phyloP scores from a whole-genome alignment of 129 eudicot species.

The Centella asiatica region DNA sequence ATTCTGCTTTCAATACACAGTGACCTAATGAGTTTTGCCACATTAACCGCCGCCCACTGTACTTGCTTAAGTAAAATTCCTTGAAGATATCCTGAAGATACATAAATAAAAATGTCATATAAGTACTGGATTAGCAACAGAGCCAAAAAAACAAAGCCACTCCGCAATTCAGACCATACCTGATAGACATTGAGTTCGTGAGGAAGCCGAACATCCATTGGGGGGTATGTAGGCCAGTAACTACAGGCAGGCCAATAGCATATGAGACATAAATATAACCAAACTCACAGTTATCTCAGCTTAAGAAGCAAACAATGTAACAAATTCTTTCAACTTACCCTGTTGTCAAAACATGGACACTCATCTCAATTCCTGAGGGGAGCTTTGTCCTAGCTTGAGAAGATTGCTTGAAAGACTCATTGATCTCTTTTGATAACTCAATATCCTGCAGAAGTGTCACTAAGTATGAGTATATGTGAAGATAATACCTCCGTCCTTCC shows the following conservation, averaged over 20 bases:
- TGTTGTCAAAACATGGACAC: conserved; percentile 88
- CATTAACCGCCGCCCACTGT: conserved; percentile 89
- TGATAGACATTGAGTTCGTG: conserved; percentile 90
- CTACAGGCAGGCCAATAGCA: conserved; percentile 32
- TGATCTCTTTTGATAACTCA: conserved; percentile 82
- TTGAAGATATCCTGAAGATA: conserved; percentile 70
- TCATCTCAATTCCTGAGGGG: conserved; percentile 88
- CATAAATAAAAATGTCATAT: conserved; percentile 5
- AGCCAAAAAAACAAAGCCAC: not conserved
- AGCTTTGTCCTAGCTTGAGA: conserved; percentile 91
- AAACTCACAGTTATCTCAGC: not conserved
- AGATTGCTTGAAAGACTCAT: conserved; percentile 87
- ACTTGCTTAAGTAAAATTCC: conserved; percentile 85
- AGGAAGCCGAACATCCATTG: conserved; percentile 91
- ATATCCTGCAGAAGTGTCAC: conserved; percentile 46
- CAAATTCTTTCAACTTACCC: conserved; percentile 39
- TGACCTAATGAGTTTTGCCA: conserved; percentile 97
- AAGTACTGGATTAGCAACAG: not conserved
- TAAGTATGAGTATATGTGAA: conserved; percentile 1
- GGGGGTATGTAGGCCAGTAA: conserved; percentile 94
- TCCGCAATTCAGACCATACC: conserved; percentile 33
- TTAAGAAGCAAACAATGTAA: not conserved
- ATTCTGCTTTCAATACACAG: conserved; percentile 80
- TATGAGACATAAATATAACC: not conserved
- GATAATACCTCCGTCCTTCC: not conserved